Conservation (phyloP, 2,329 filamentous ascomycete species). For the Malbranchea cinnamomea region DNA sequence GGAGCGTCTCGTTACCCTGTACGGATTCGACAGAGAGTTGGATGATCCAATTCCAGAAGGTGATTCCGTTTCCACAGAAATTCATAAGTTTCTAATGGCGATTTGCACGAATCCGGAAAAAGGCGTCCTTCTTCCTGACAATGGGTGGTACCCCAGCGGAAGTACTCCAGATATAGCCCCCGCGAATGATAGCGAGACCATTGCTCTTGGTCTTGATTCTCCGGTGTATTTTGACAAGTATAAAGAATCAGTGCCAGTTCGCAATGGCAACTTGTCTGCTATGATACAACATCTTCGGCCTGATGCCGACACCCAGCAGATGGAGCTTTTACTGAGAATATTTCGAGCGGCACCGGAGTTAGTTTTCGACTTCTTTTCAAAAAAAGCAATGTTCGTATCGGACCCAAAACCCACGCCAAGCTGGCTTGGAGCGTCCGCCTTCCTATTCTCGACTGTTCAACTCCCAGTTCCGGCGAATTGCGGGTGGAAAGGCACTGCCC, state of each 20-base stretch:
- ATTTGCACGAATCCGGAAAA: slow-evolving; percentile 59
- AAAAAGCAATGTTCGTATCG: slow-evolving; percentile 65
- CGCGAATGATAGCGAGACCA: slow-evolving; percentile 32
- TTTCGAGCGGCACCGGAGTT: slow-evolving; percentile 75
- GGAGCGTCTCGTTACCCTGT: slow-evolving; percentile 55
- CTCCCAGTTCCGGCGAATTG: slow-evolving; percentile 59
- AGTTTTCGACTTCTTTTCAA: slow-evolving; percentile 72
- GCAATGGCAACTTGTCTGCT: slow-evolving; percentile 64
- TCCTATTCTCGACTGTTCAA: slow-evolving; percentile 68
- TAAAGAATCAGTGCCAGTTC: slow-evolving; percentile 52
- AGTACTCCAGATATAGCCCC: slow-evolving; percentile 43
- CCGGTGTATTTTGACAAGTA: slow-evolving; percentile 57
- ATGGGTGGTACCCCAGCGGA: slow-evolving; percentile 70
- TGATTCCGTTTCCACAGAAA: slow-evolving; percentile 44
- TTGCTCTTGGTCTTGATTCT: slow-evolving; percentile 53
- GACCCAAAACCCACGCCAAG: slow-evolving; percentile 85
- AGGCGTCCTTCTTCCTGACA: slow-evolving; percentile 61
- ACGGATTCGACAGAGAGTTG: slow-evolving; percentile 36
- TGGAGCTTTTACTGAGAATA: slow-evolving; percentile 64
- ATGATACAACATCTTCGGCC: slow-evolving; percentile 69
- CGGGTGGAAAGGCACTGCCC: slow-evolving; percentile 49
- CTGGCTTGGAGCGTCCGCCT: slow-evolving; percentile 87
- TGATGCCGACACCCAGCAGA: slow-evolving; percentile 67
- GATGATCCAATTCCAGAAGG: slow-evolving; percentile 31
- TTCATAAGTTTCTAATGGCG: slow-evolving; percentile 59